Evolutionary conservation across 306 rosid genomes (phyloP), one percentile per base, ranked within the genome.

Genomic region (Purshia tridentata): DNA sequence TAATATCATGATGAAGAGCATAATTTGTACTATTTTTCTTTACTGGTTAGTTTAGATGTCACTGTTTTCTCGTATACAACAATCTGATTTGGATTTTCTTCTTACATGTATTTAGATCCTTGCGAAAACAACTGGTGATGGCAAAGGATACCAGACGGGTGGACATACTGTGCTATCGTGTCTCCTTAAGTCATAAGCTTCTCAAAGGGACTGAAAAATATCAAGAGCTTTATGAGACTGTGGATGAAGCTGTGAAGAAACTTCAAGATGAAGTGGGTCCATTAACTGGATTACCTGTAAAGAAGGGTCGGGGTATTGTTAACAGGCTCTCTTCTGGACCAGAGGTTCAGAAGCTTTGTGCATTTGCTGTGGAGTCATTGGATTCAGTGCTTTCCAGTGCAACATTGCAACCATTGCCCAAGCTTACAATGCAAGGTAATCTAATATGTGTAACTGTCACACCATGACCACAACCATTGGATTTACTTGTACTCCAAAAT

Each of bases 321-420:
- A 94, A 94, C 81, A 88, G 99, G 87, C 99, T 94, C 77, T 88
- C 97, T n/a, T 91, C 95, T 0, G 99, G 99, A 69, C 97, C 93
- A 40, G 97, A 88, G 84, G 90, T 94, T 76, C 97, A 94, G 87
- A 89, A 84, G 77, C 91, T 88, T 37, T 94, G 98, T 70, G 84
- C 89, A 48, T 82, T 74, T 58, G 98, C 97, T 78, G 50, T 91
- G 82, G 91, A 89, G 63, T 86, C 83, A 56, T 86, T 94, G 50
- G 92, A 91, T 76, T 89, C 83, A 23, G 65, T 87, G 75, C 80
- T 76, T 79, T 84, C 81, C 49, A 76, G 72, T 50, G 76, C 75
- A 62, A 44, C 71, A 42, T 78, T 42, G 68, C 81, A 83, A 78
- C 44, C 48, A 14, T 29, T 66, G 50, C 73, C 85, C 39, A 71